Conservation (phyloP, 2,329 filamentous ascomycete species). For the Phyllosticta capitalensis region DNA sequence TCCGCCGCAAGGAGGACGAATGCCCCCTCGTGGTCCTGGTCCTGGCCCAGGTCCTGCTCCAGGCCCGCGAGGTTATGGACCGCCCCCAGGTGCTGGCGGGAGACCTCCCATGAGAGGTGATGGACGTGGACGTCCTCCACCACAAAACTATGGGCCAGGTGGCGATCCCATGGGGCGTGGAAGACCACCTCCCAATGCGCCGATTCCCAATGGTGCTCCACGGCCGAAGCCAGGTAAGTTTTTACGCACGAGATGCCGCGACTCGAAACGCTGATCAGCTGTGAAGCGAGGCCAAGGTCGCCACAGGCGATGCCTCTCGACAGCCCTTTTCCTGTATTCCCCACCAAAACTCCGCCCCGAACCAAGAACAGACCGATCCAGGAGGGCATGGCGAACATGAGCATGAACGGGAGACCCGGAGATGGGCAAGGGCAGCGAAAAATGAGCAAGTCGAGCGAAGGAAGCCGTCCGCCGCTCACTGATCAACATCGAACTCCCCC, state of each 20-base stretch:
- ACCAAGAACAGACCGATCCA: constrained; percentile 20
- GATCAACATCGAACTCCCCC: neutral
- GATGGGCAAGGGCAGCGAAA: constrained; percentile 7
- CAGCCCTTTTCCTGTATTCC: constrained; percentile 41
- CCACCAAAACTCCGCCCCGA: constrained; percentile 19
- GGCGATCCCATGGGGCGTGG: constrained; percentile 8
- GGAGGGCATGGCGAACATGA: constrained; percentile 28
- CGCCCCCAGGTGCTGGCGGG: neutral
- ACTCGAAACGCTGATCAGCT: constrained; percentile 12
- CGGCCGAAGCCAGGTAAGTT: constrained; percentile 11
- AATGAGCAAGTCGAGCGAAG: constrained; percentile 10
- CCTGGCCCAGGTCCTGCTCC: constrained; percentile 1
- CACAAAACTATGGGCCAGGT: constrained; percentile 1
- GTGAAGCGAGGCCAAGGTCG: constrained; percentile 14
- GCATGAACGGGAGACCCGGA: constrained; percentile 14
- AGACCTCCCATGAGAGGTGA: neutral
- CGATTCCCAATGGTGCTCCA: constrained; percentile 1
- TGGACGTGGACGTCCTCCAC: neutral
- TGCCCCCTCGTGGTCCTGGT: neutral
- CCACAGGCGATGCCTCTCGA: constrained; percentile 27
- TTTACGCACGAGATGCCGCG: neutral
- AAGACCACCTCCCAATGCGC: neutral
- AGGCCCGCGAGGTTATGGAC: constrained; percentile 1
- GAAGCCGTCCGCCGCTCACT: constrained; percentile 4
- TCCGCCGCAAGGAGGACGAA: neutral